These are phyloP conservation scores for Leishmania gerbilli DNA, from an alignment of 208 protist species.

Conservation along the genomic window DNA sequence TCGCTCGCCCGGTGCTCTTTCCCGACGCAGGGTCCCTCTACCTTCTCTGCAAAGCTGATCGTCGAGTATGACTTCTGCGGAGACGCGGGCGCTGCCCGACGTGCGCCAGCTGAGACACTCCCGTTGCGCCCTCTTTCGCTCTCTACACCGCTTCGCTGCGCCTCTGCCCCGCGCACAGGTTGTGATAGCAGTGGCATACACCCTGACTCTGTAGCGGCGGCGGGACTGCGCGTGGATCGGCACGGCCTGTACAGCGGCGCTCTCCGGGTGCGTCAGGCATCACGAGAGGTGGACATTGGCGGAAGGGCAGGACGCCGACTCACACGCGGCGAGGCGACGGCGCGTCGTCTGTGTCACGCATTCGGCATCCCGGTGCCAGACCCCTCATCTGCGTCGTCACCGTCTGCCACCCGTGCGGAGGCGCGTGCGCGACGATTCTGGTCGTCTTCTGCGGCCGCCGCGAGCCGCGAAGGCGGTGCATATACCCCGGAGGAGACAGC, in stretches of 20 bases:
- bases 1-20: background rate
- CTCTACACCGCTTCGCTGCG: background rate
- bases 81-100: background rate
- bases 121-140: constrained; percentile 1
- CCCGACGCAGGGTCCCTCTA: background rate
- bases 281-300: background rate
- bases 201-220: background rate
- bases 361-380: constrained; percentile 7
- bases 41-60: constrained; percentile 9
- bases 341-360: constrained; percentile 12
- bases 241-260: constrained; percentile 3
- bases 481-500: background rate
- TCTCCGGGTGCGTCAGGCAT: background rate
- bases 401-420: background rate
- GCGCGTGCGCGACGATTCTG: background rate
- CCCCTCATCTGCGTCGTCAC: background rate
- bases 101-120: constrained; percentile 1
- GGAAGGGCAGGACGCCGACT: background rate
- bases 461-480: background rate
- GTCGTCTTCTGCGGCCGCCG: background rate
- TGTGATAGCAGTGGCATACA: background rate
- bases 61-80: background rate
- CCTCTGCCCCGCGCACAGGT: constrained; percentile 6
- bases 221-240: constrained; percentile 2
- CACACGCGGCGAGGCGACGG: constrained; percentile 21